Evolutionary conservation across 2,329 filamentous ascomycete species (phyloP).

Genomic region (Pseudogymnoascus sp.): DNA sequence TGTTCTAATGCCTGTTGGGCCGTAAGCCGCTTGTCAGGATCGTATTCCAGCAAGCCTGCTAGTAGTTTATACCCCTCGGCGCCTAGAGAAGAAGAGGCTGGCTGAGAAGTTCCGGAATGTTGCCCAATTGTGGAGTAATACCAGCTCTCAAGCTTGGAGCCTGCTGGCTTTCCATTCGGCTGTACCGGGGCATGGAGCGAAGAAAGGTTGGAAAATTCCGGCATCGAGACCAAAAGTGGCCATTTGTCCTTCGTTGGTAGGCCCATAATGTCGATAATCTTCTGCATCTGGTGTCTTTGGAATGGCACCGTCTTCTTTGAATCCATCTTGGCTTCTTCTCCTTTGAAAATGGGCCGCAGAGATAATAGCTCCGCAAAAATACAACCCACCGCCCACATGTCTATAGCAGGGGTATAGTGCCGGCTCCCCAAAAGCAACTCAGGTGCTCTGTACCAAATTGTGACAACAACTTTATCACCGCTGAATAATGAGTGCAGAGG

Average conservation of each 20-base stretch:
- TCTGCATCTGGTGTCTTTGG: conserved; percentile 97
- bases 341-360: conserved; percentile 91
- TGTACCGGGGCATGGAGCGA: conserved; percentile 43
- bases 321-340: conserved; percentile 98
- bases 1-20: conserved; percentile 85
- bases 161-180: conserved; percentile 26
- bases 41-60: conserved; percentile 78
- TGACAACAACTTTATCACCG: conserved; percentile 96
- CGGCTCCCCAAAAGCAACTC: conserved; percentile 84
- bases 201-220: conserved; percentile 68
- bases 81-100: conserved; percentile 49
- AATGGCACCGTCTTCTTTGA: conserved; percentile 96
- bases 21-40: conserved; percentile 79
- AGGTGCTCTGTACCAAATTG: conserved; percentile 96
- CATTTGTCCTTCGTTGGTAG: conserved; percentile 81
- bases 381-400: conserved; percentile 95
- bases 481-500: conserved; percentile 84
- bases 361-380: conserved; percentile 94
- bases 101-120: conserved; percentile 33
- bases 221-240: conserved; percentile 77
- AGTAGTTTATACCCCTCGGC: conserved; percentile 75
- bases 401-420: conserved; percentile 96
- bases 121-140: conserved; percentile 59
- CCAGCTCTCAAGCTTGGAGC: conserved; percentile 60
- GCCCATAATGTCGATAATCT: conserved; percentile 95